Evolutionary conservation across 1,284 basidiomycete genomes (phyloP), one percentile per base, ranked within the genome.

Genomic region (Neonothopanus nambi): DNA sequence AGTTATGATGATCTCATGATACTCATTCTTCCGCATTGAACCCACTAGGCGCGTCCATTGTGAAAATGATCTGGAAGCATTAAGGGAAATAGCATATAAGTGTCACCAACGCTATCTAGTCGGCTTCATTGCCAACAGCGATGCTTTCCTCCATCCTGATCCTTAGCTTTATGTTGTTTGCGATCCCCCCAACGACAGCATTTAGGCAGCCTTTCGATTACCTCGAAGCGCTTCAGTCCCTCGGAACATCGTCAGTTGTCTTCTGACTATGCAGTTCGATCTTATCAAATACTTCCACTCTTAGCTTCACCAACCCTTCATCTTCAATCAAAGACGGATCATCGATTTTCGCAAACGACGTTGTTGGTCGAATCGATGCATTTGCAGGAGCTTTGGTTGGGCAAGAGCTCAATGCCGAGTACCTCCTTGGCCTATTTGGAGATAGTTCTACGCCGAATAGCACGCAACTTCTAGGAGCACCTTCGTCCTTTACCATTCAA

Each of bases 281-380:
- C 21, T 2, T 21, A 48, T 20, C 20, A 13, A 37, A 21, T 3
- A 17, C 28, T 9, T 7, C 35, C 8, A 13, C 20, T 36, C 23
- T 13, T 15, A 48, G 46, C 4, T 48, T 48, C 20, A 48, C 46
- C 3, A 36, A 48, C 13, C 33, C 46, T 15, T 36, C 46, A 17
- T 23, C 46, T 15, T 24, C 26, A 8, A 23, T 36, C 9, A 24
- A 37, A 6, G 7, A 33, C n/a, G 18, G 21, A 3, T 6, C 33
- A 11, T 36, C 33, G 18, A 17, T 23, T 5, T 37, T 48, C 37
- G 30, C 46, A 8, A 23, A 48, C 13, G 12, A 48, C n/a, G 46
- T 48, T 23, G 46, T 48, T 11, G 46, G 46, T 8, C 46, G 46
- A n/a, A 48, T 48, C 21, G 46, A 48, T 24, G 33, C 36, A 23